Base-by-base conservation (phyloP, 192 early-diverging fungal species). In the Backusella mclennaniae region DNA sequence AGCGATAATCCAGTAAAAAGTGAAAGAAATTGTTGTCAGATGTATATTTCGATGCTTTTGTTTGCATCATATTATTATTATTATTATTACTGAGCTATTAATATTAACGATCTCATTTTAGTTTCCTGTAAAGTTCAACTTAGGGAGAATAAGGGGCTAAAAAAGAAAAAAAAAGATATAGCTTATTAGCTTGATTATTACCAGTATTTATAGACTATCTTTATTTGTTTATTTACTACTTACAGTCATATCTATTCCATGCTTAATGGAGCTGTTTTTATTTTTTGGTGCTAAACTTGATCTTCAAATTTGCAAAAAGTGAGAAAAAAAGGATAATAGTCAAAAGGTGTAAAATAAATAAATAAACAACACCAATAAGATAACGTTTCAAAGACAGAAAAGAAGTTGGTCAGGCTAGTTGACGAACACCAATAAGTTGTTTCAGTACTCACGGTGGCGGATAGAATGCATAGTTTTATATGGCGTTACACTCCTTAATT, bases 11-110 rank as follows among this genome's bases (percentile, higher is more conserved):
- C 21, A 21, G 53, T 56, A 56, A 21, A 56, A 56, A 56, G 19
- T 6, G 21, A 56, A 56, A 56, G 21, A 8, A 56, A 56, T 21
- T 56, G 53, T 56, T 56, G 53, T 56, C 53, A 56, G 53, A 44
- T 44, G 53, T 56, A 56, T 56, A 56, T 56, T 53, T 56, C 53
- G 53, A 56, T 56, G n/a, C n/a, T 56, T 56, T 56, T 56, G 53
- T 56, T 56, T 56, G n/a, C 21, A 56, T 56, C 53, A 21, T 56
- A 56, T 21, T 21, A 56, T 56, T 56, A 21, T 52, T 41, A 42
- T 42, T 42, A 4, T 44, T 44, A 44, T 44, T 44, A 44, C 42
- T 17, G 12, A 44, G 42, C 42, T 44, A 44, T 44, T 44, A 44
- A 44, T 44, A 44, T 44, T 17, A 44, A 6, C 15, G 42, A 44